Percentiles rank a stretch among this genome's conserved stretches.
phyloP scores from a whole-genome alignment of 495 filamentous ascomycete species.

The Chaetomium cochliodes region DNA sequence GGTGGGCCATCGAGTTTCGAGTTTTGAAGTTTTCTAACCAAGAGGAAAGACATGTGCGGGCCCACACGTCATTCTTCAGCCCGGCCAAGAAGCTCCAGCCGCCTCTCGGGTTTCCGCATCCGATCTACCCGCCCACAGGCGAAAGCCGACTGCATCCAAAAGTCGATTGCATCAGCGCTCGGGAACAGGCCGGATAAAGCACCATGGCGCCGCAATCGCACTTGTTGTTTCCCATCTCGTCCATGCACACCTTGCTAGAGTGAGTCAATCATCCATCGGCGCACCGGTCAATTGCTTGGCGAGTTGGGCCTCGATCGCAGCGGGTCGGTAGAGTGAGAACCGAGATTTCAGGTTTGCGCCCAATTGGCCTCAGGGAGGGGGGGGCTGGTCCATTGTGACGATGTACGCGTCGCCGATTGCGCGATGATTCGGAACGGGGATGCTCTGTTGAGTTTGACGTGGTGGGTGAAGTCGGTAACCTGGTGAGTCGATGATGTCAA shows the following conservation, averaged over 20 bases:
- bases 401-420: background rate
- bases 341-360: background rate
- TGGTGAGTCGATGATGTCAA: background rate
- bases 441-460: background rate
- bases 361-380: background rate
- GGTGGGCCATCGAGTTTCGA: conserved; percentile 22
- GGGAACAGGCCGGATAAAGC: background rate
- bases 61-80: conserved; percentile 14
- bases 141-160: background rate
- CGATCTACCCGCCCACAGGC: conserved; percentile 8
- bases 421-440: background rate
- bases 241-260: background rate
- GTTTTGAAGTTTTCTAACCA: background rate
- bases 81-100: background rate
- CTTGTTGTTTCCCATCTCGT: too few species aligned
- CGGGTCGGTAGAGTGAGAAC: background rate
- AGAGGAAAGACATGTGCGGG: conserved; percentile 5
- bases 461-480: background rate
- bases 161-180: conserved; percentile 7
- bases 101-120: background rate
- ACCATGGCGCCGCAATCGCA: background rate
- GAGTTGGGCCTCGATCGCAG: background rate
- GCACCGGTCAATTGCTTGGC: background rate
- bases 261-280: background rate
- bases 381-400: background rate